A percentile compares a stretch with the other conserved stretches of the same genome.
These are phyloP conservation scores for Trichosporon ovoides DNA, from an alignment of 1,284 basidiomycete species.

Conservation along the genomic window DNA sequence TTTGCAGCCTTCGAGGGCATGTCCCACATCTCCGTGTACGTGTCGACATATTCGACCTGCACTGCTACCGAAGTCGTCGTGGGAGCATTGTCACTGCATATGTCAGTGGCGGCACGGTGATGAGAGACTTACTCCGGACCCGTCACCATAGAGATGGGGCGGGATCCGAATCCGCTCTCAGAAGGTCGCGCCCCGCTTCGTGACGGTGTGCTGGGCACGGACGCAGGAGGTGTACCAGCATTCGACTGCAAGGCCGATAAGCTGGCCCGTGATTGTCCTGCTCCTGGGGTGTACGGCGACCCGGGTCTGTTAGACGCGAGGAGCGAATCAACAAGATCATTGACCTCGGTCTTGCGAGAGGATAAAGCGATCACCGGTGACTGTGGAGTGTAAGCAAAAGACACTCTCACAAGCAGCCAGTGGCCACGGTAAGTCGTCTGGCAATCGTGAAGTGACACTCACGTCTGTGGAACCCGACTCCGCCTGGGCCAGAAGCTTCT, in stretches of 20 bases:
- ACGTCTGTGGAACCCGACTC: not conserved
- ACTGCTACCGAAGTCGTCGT: not conserved
- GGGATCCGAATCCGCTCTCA: not conserved
- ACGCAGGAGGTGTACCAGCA: constrained; percentile 44
- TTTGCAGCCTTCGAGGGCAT: constrained; percentile 62
- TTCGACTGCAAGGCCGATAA: not conserved
- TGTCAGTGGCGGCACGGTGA: not conserved
- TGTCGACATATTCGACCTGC: constrained; percentile 70
- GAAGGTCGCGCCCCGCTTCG: not conserved
- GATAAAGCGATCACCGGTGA: constrained; percentile 23
- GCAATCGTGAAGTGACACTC: too few species aligned
- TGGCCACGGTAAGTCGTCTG: too few species aligned
- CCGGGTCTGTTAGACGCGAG: constrained; percentile 49
- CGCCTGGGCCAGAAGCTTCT: constrained; percentile 31
- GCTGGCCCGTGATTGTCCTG: not conserved
- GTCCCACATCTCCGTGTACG: constrained; percentile 81
- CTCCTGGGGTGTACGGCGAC: constrained; percentile 9
- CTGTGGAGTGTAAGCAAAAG: not conserved
- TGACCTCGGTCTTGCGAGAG: constrained; percentile 55
- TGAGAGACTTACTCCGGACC: not conserved
- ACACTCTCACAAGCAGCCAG: too few species aligned
- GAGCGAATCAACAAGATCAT: constrained; percentile 61
- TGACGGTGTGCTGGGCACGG: constrained; percentile 64
- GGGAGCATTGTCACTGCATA: not conserved
- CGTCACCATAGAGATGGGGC: not conserved